Conservation (phyloP, 1,139 yeast species). For the Suhomyces atakaporum region DNA sequence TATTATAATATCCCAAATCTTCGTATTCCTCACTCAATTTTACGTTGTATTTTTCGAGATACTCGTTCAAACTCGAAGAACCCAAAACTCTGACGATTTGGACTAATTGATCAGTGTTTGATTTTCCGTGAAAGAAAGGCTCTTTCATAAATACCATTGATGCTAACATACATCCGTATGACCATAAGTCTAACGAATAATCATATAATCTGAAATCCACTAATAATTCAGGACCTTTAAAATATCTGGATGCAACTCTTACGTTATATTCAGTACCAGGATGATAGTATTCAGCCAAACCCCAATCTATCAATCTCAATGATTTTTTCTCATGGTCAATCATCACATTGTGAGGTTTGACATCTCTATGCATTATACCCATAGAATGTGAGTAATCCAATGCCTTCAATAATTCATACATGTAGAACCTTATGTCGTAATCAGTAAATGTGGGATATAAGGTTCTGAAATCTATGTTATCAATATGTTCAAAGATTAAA, state of each 20-base stretch:
- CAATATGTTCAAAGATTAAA: slow-evolving; percentile 84
- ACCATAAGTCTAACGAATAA: slow-evolving; percentile 95
- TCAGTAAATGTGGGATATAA: slow-evolving; percentile 89
- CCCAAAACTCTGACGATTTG: slow-evolving; percentile 94
- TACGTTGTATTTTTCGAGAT: slow-evolving; percentile 75
- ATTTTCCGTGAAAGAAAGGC: slow-evolving; percentile 96
- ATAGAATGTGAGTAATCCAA: slow-evolving; percentile 92
- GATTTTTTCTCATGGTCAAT: slow-evolving; percentile 79
- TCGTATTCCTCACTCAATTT: slow-evolving; percentile 80
- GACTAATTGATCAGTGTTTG: slow-evolving; percentile 93
- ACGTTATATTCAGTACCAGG: slow-evolving; percentile 94
- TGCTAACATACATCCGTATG: slow-evolving; percentile 97
- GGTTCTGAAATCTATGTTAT: slow-evolving; percentile 87
- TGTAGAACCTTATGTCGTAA: slow-evolving; percentile 82
- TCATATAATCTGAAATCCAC: slow-evolving; percentile 95
- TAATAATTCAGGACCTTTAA: slow-evolving; percentile 94
- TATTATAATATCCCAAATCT: slow-evolving; percentile 75
- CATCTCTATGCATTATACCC: slow-evolving; percentile 99
- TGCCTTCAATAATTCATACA: slow-evolving; percentile 85
- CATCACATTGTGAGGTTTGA: slow-evolving; percentile 98
- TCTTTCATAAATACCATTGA: slow-evolving; percentile 94
- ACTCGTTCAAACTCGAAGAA: slow-evolving; percentile 75
- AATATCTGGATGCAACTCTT: slow-evolving; percentile 96
- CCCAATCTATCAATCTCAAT: slow-evolving; percentile 95
- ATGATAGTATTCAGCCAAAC: slow-evolving; percentile 96